These are phyloP conservation scores for Hondaea fermentalgiana DNA, from an alignment of 108 stramenopile species.

Conservation along the genomic window DNA sequence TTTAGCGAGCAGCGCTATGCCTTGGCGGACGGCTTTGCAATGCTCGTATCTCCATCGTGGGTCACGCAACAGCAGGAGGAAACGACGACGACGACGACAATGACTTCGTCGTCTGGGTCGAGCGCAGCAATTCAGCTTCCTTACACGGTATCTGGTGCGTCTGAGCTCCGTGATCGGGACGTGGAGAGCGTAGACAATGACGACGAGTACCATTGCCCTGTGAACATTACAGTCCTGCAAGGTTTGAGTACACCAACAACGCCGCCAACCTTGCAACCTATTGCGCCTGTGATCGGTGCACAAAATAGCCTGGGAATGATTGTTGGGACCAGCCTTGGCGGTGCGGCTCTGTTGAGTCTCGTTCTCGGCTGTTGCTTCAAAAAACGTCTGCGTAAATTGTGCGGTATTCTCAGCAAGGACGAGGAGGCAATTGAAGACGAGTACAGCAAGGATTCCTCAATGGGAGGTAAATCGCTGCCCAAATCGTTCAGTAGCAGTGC, in stretches of 20 bases:
- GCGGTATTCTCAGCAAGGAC: not conserved
- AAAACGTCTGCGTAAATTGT: no score
- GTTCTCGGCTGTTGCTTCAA: no score
- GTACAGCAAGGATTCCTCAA: not conserved
- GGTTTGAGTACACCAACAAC: not conserved
- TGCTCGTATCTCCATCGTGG: not conserved
- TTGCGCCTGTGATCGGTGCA: not conserved
- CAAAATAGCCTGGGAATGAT: no score
- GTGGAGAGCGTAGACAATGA: not conserved
- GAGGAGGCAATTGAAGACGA: not conserved
- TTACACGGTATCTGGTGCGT: not conserved
- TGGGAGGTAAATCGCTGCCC: not conserved
- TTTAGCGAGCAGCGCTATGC: not conserved
- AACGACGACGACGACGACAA: no score
- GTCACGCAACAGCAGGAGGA: not conserved
- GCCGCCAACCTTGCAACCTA: not conserved
- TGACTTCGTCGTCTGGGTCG: no score
- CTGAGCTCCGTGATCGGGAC: not conserved
- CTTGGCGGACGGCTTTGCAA: not conserved
- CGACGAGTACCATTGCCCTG: not conserved
- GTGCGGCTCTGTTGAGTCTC: no score
- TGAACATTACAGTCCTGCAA: not conserved
- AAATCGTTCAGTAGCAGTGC: not conserved
- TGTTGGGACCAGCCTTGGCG: no score
- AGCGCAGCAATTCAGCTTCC: no score